These are phyloP conservation scores for Agaricales sp. DNA, from an alignment of 1,284 basidiomycete species.

Conservation along the genomic window DNA sequence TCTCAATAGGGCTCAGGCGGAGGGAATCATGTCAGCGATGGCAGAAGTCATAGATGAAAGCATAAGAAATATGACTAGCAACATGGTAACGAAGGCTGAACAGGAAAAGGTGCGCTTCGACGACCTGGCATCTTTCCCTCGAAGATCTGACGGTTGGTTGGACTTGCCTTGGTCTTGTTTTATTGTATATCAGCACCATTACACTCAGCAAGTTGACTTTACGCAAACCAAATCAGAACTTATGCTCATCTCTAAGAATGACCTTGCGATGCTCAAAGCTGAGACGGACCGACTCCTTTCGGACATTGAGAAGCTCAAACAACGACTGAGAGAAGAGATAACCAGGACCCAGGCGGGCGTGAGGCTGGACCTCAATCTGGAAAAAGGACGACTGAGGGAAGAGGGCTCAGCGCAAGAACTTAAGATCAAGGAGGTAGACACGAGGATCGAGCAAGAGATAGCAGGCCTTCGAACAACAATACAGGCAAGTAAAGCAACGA, in stretches of 20 bases:
- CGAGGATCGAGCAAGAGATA: constrained; percentile 95
- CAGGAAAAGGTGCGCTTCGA: constrained; percentile 60
- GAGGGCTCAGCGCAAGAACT: constrained; percentile 89
- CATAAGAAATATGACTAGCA: constrained; percentile 86
- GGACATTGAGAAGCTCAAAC: constrained; percentile 95
- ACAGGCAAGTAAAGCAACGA: constrained; percentile 87
- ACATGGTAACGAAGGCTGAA: constrained; percentile 89
- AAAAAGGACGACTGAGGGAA: constrained; percentile 94
- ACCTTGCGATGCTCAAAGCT: constrained; percentile 90
- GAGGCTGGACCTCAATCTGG: constrained; percentile 89
- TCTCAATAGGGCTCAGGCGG: constrained; percentile 79
- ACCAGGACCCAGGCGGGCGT: constrained; percentile 92
- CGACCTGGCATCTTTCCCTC: not conserved
- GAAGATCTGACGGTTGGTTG: not conserved
- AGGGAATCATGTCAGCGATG: constrained; percentile 92
- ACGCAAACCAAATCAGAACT: constrained; percentile 95
- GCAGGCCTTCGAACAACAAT: constrained; percentile 84
- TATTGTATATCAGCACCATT: constrained; percentile 56
- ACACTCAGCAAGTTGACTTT: constrained; percentile 96
- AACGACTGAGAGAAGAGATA: constrained; percentile 86
- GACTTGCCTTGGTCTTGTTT: not conserved
- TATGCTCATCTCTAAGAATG: constrained; percentile 95
- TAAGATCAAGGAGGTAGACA: constrained; percentile 98
- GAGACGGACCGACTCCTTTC: constrained; percentile 88
- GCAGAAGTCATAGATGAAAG: constrained; percentile 94